A percentile compares a stretch with the other conserved stretches of the same genome.
Evolutionary conservation across 371 early-diverging fungal species (phyloP).

Genomic region (Lichtheimia ramosa): DNA sequence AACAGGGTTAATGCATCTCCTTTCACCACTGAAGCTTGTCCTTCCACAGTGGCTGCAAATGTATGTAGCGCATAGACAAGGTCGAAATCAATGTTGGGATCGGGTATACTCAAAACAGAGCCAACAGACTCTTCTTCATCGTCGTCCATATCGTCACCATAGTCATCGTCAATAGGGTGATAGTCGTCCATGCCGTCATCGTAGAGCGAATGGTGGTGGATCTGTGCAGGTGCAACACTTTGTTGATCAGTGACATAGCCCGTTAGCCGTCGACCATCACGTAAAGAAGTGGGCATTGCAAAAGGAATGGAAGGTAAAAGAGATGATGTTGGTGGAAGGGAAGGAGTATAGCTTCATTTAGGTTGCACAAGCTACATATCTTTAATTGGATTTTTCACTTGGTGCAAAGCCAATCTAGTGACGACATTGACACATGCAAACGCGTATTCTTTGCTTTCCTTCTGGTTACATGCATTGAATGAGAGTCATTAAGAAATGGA

Average conservation of each 20-base stretch:
- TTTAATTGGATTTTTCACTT: conserved; percentile 4
- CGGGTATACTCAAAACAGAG: conserved; percentile 62
- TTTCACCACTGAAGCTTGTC: conserved; percentile 90
- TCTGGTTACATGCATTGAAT: too few relatives aligned
- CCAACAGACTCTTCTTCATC: conserved; percentile 53
- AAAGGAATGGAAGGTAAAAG: conserved; percentile 13
- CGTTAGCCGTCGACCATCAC: conserved; percentile 14
- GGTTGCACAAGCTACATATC: not conserved
- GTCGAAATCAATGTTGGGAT: conserved; percentile 76
- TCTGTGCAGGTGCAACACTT: not conserved
- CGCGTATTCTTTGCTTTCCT: too few relatives aligned
- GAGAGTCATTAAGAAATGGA: too few relatives aligned
- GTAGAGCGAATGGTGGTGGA: conserved; percentile 37
- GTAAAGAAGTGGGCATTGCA: conserved; percentile 2
- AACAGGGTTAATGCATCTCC: conserved; percentile 88
- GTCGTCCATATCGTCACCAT: conserved; percentile 36
- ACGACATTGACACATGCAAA: too few relatives aligned
- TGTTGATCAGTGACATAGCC: conserved; percentile 12
- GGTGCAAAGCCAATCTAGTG: too few relatives aligned
- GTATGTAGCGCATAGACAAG: conserved; percentile 92
- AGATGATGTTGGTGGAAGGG: not conserved
- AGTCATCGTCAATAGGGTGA: conserved; percentile 24
- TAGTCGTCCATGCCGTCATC: conserved; percentile 47
- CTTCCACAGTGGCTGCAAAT: conserved; percentile 93
- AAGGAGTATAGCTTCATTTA: not conserved